Evolutionary conservation across 1,284 basidiomycete species (phyloP), one percentile per base, ranked within the genome.

Genomic region (Papiliotrema terrestris): DNA sequence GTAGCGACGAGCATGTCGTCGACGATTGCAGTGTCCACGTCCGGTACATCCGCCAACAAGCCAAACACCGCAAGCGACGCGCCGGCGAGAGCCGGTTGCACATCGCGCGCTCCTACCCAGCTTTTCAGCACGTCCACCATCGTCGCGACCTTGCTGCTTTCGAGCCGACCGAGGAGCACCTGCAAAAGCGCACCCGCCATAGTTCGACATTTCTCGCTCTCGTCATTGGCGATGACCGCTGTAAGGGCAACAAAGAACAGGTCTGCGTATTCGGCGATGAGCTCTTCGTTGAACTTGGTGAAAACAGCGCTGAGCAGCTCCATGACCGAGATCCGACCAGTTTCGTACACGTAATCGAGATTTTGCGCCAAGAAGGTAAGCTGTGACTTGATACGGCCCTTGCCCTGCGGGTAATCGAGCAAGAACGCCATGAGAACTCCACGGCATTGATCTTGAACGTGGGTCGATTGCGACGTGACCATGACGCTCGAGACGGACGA

Each of bases 321-420:
- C 82, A 98, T 85, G 22, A 97, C 91, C 19, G 93, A 97, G 51
- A 85, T 82, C 39, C 96, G 84, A 1, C 96, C 96, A 52, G 86
- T 89, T 68, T 98, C 93, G 72, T 90, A 86, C 29, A 87, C 83
- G 74, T 98, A 99, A 4, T 90, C 86, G 25, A 98, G 78, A 72
- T 99, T 98, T 73, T 91, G 91, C 23, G 92, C 91, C 25, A 99
- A 82, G 79, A 97, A 97, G 0, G 86, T 83, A 83, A 99, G 89
- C 65, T 91, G 90, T 49, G 86, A 87, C 58, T 85, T 86, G 13
- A 98, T 81, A 2, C 95, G 85, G 1, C 88, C 89, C 65, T 91
- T 89, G 37, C 96, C 96, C 73, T 98, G 96, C 1, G 96, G 96
- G 68, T 98, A 99, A 68, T 99, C 95, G 39, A 98, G 84, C 55